Evolutionary conservation across 2,329 filamentous ascomycete genomes (phyloP).

Genomic region (Macroventuria anomochaeta): DNA sequence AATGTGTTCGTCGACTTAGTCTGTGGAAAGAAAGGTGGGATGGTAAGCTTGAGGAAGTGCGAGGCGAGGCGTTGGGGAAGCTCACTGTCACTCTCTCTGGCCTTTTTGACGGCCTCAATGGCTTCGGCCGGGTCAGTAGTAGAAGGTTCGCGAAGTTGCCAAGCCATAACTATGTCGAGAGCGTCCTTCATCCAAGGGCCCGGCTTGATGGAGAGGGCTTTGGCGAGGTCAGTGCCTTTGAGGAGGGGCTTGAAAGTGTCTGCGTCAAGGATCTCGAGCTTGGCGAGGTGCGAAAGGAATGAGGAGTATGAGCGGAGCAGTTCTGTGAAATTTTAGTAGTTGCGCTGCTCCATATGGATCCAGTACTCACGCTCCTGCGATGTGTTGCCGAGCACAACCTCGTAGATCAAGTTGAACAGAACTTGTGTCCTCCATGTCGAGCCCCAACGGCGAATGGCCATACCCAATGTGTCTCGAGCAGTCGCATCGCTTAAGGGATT

Average conservation of each 20-base stretch:
- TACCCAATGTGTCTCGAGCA: constrained; percentile 71
- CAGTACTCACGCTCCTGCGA: constrained; percentile 51
- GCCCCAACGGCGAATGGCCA: constrained; percentile 77
- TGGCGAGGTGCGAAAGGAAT: constrained; percentile 61
- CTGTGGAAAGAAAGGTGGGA: constrained; percentile 69
- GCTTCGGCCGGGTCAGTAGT: constrained; percentile 61
- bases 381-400: constrained; percentile 57
- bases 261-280: constrained; percentile 59
- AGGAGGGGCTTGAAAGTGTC: constrained; percentile 60
- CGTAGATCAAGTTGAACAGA: constrained; percentile 70
- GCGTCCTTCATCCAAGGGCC: constrained; percentile 86
- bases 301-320: constrained; percentile 59
- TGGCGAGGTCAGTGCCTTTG: constrained; percentile 76
- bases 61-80: constrained; percentile 57
- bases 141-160: constrained; percentile 84
- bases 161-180: constrained; percentile 79
- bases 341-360: neutral
- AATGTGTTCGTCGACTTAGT: constrained; percentile 55
- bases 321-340: constrained; percentile 39
- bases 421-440: constrained; percentile 74
- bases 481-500: constrained; percentile 52
- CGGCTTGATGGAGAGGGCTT: constrained; percentile 69
- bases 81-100: constrained; percentile 55
- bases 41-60: constrained; percentile 66
- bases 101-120: constrained; percentile 54